Evolutionary conservation across 495 filamentous ascomycete species (phyloP), one percentile per base, ranked within the genome.

Genomic region (Pseudevernia furfuracea): DNA sequence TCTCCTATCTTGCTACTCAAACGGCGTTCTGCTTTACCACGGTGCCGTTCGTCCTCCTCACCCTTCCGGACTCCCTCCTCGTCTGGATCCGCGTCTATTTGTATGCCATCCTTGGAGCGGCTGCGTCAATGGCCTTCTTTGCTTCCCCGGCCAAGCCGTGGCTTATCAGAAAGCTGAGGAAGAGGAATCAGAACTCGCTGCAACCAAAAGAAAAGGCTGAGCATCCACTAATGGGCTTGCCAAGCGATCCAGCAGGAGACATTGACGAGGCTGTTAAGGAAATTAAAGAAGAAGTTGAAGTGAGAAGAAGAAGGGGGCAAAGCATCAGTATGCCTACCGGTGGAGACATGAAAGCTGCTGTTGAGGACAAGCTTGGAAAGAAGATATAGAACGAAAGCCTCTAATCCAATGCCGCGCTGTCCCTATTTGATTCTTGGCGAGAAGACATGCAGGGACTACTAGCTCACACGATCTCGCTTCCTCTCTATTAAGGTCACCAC

Each of bases 71-170:
- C 57, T 89, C 87, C 2, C 71, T 95, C 41, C 72, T 75, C 7
- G 85, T 90, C 64, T 98, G 94, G 94, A 71, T 81, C 0, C 84
- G 88, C 38, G 87, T 95, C n/a, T 92, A 96, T 75, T 96, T 90
- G 79, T 97, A 96, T 77, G 84, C 84, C 44, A 77, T 92, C 67
- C 66, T 93, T 58, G 84, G 84, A 56, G 87, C 85, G n/a, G 73
- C 77, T 39, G 71, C 74, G 4, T 82, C 85, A 36, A 80, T 91
- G 62, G 85, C 75, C 8, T 89, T 95, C 78, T 96, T 97, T 71
- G 81, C 84, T 39, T 91, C 89, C 2, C 91, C 92, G 0, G 89
- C 82, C 3, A 92, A 89, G 69, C 72, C 70, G 14, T 80, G 78
- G 63, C 77, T 96, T 0, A 71, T 77, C 39, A 78, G 79, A 63